Evolutionary conservation across 164 flowering plant genomes (phyloP), one percentile per base, ranked within the genome.

Genomic region (Houttuynia cordata): DNA sequence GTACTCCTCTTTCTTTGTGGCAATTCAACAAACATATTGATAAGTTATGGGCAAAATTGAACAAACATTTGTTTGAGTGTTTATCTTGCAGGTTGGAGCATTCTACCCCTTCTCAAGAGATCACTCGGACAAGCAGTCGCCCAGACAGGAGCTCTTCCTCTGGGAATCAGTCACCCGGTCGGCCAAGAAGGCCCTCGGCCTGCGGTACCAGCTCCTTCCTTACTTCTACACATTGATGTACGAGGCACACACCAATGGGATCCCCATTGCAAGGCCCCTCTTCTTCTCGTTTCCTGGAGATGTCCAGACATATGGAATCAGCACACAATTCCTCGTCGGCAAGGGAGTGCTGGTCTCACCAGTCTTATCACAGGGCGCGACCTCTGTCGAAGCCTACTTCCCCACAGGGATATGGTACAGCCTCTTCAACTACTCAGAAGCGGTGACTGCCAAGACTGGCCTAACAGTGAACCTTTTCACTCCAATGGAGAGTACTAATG

Each of bases 81-180:
- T 42, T 1, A 10, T 3, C 19, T 5, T 74, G 78, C 78, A 86
- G 94, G 66, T 91, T 20, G 97, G 96, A 0, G 96, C 96, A 14
- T 84, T 87, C 62, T 87, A 87, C 68, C 91, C 97, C 9, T 91
- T 91, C 54, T 57, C 96, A 5, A 78, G 97, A 64, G 84, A 87
- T 61, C 97, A 91, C 66, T 75, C 91, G 0, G 75, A 64, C 0
- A 76, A 40, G 15, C 0, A 10, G 3, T 50, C 84, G 0, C 57
- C n/a, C 7, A 75, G 78, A 24, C 96, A 84, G 68, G 97, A 90
- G 74, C 88, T 91, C 1, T 91, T 83, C 68, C 45, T 77, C 0
- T 91, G 96, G 96, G 79, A 82, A 12, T 83, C 91, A 0, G 96
- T 88, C 1, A 78, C 96, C 5, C 61, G 53, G 24, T 23, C 86